Evolutionary conservation across 1,284 basidiomycete genomes (phyloP).

Genomic region (Pseudozyma sp.): DNA sequence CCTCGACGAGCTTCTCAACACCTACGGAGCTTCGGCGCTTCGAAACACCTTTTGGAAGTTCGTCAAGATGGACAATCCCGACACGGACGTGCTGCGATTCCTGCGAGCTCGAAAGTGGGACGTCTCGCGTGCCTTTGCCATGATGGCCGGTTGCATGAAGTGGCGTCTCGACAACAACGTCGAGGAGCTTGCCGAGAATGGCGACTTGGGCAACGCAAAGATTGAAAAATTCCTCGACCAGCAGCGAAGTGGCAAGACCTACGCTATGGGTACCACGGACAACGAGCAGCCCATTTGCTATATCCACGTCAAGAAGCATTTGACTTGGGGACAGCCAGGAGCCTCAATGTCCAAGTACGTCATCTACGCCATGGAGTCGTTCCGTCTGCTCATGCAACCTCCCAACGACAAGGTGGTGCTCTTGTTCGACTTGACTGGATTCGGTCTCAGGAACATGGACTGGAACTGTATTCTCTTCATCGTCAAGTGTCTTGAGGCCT

Average conservation of each 20-base stretch:
- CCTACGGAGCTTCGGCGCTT: constrained; percentile 68
- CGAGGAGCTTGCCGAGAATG: constrained; percentile 67
- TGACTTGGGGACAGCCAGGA: constrained; percentile 63
- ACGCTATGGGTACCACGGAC: constrained; percentile 67
- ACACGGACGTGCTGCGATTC: constrained; percentile 68
- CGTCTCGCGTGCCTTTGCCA: constrained; percentile 68
- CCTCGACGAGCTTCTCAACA: constrained; percentile 66
- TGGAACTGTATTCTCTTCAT: constrained; percentile 63
- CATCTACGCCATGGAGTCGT: constrained; percentile 68
- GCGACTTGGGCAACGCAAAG: constrained; percentile 67
- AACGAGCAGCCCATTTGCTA: constrained; percentile 67
- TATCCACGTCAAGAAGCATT: constrained; percentile 63
- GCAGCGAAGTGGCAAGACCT: constrained; percentile 67
- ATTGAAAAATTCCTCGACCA: constrained; percentile 69
- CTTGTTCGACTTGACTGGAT: constrained; percentile 68
- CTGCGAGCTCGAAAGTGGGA: constrained; percentile 69
- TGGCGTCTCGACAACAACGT: constrained; percentile 67
- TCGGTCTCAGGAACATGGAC: constrained; percentile 65
- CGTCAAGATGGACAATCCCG: constrained; percentile 62
- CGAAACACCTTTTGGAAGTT: constrained; percentile 69
- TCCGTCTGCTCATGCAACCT: constrained; percentile 66
- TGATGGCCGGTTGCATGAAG: constrained; percentile 67
- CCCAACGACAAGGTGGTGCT: constrained; percentile 68
- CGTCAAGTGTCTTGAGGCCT: constrained; percentile 67
- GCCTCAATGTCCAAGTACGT: constrained; percentile 69